Evolutionary conservation across 1,284 basidiomycete genomes (phyloP).

Genomic region (Mycosarcoma maydis): DNA sequence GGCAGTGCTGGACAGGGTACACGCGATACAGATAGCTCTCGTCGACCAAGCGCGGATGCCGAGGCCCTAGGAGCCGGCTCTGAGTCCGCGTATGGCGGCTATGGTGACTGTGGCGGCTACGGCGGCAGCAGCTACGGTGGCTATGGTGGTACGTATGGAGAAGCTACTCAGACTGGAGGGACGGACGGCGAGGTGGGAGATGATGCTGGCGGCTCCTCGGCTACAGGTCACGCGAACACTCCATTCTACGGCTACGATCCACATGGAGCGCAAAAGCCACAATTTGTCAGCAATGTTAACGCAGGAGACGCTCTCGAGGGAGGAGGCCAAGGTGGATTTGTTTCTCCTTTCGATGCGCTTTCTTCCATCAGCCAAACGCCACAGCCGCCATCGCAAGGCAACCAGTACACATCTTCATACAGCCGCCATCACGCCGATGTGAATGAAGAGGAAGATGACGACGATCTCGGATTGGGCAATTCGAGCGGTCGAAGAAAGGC

Average conservation of each 20-base stretch:
- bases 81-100: slow-evolving; percentile 24
- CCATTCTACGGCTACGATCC: slow-evolving; percentile 60
- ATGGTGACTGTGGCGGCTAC: slow-evolving; percentile 29
- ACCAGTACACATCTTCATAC: slow-evolving; percentile 32
- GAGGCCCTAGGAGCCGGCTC: slow-evolving; percentile 7
- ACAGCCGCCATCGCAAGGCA: slow-evolving; percentile 31
- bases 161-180: slow-evolving; percentile 10
- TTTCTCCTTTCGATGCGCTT: slow-evolving; percentile 83
- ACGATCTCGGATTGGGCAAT: slow-evolving; percentile 91
- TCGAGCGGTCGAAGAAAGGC: slow-evolving; percentile 56
- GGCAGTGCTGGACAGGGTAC: slow-evolving; percentile 15
- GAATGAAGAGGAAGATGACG: slow-evolving; percentile 71
- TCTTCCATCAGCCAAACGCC: slow-evolving; percentile 55
- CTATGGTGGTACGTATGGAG: slow-evolving; percentile 27
- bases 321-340: slow-evolving; percentile 71
- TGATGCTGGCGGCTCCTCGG: slow-evolving; percentile 15
- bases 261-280: slow-evolving; percentile 53
- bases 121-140: slow-evolving; percentile 26
- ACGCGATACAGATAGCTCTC: slow-evolving; percentile 20
- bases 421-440: slow-evolving; percentile 8
- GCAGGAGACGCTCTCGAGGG: slow-evolving; percentile 32
- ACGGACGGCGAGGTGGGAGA: slow-evolving; percentile 19
- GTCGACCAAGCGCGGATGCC: slow-evolving; percentile 25
- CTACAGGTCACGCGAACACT: slow-evolving; percentile 8
- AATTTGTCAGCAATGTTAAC: slow-evolving; percentile 64